phyloP scores from a whole-genome alignment of 176 grass and related monocot species.

The Bonia amplexicaulis region DNA sequence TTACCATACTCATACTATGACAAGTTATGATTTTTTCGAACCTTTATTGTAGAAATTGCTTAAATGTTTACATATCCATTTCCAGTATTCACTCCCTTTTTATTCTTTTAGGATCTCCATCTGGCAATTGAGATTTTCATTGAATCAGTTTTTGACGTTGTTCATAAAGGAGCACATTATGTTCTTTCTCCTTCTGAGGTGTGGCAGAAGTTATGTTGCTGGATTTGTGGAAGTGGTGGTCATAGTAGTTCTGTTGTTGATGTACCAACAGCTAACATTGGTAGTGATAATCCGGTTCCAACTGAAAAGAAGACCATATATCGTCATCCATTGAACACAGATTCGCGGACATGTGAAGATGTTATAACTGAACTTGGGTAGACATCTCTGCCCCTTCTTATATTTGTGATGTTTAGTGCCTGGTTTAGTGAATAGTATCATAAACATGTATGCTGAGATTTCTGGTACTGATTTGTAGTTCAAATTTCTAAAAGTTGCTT shows the following conservation, averaged over 20 bases:
- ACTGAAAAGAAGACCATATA: slow-evolving; percentile 56
- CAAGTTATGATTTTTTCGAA: neutral
- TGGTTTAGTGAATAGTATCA: neutral
- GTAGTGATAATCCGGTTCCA: slow-evolving; percentile 60
- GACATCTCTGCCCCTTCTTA: slow-evolving; percentile 12
- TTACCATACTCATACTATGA: neutral
- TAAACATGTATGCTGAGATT: slow-evolving; percentile 9
- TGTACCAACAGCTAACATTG: slow-evolving; percentile 61
- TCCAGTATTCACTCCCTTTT: slow-evolving; percentile 7
- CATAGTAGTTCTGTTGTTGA: slow-evolving; percentile 43
- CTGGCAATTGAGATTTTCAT: slow-evolving; percentile 94
- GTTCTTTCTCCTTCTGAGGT: slow-evolving; percentile 85
- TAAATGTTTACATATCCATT: neutral
- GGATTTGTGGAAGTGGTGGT: slow-evolving; percentile 41
- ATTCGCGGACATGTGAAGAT: slow-evolving; percentile 92
- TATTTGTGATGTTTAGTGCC: neutral
- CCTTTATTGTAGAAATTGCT: neutral
- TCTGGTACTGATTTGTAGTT: slow-evolving; percentile 4
- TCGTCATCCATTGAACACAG: slow-evolving; percentile 83
- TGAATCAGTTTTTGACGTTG: slow-evolving; percentile 81
- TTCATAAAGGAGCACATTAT: slow-evolving; percentile 80
- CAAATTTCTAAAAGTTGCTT: slow-evolving; percentile 14
- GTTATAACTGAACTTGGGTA: slow-evolving; percentile 97
- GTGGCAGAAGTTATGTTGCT: slow-evolving; percentile 59
- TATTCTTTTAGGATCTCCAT: slow-evolving; percentile 69